Evolutionary conservation across 164 flowering plant genomes (phyloP).

Genomic region (Macadamia tetraphylla): DNA sequence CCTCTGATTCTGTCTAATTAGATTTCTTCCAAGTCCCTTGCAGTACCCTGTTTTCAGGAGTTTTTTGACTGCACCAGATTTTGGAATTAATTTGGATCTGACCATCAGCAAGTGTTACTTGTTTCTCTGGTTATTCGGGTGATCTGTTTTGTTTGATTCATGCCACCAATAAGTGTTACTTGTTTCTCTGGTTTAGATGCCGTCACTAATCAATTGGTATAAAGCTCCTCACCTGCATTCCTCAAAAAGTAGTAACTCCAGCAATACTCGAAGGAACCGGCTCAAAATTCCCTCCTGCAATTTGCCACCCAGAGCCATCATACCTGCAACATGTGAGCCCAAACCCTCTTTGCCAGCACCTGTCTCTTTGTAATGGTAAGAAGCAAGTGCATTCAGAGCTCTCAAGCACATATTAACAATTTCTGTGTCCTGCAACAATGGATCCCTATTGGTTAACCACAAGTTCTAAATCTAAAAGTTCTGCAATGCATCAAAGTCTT

Average conservation of each 20-base stretch:
- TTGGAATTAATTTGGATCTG: too few species aligned
- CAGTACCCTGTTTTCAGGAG: too few species aligned
- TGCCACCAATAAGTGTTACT: too few species aligned
- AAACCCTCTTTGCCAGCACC: conserved; percentile 56
- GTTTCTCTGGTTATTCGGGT: too few species aligned
- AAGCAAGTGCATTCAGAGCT: conserved; percentile 73
- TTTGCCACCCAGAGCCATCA: conserved; percentile 41
- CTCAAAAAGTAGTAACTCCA: conserved; percentile 81
- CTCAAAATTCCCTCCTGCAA: conserved; percentile 62
- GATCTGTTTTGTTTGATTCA: too few species aligned
- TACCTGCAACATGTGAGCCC: conserved; percentile 55
- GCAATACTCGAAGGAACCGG: conserved; percentile 55
- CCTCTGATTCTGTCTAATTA: too few species aligned
- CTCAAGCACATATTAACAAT: conserved; percentile 71
- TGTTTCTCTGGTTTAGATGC: neutral
- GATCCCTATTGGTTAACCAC: conserved; percentile 1
- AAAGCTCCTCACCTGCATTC: conserved; percentile 63
- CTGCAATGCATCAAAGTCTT: neutral
- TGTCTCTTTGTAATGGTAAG: conserved; percentile 76
- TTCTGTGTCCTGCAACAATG: conserved; percentile 56
- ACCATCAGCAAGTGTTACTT: too few species aligned
- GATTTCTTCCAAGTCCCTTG: too few species aligned
- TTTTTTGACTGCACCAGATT: too few species aligned
- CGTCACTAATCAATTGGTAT: too few species aligned
- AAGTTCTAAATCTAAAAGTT: neutral